Conservation (phyloP, 2,329 filamentous ascomycete genomes). For the Allantophomopsis lycopodina region DNA sequence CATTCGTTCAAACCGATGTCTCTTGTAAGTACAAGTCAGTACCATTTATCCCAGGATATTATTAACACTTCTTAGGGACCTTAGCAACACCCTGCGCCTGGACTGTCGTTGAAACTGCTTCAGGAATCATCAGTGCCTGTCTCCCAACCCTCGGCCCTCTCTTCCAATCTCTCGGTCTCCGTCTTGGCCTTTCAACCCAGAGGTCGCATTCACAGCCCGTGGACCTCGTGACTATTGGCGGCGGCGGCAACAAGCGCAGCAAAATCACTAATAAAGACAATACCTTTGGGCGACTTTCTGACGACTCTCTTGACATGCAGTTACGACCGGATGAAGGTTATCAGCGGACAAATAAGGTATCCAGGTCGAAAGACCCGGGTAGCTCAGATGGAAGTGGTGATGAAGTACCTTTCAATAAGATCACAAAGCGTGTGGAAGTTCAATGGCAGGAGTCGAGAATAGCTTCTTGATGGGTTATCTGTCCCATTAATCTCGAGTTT, state of each 20-base stretch:
- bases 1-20: constrained; percentile 6
- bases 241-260: not conserved
- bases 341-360: not conserved
- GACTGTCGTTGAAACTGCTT: constrained; percentile 20
- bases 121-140: constrained; percentile 23
- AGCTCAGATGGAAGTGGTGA: not conserved
- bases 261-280: not conserved
- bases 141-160: constrained; percentile 20
- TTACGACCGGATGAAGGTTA: not conserved
- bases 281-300: not conserved
- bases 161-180: constrained; percentile 18
- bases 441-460: not conserved
- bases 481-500: too few relatives aligned
- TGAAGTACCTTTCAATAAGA: not conserved
- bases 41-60: constrained; percentile 9
- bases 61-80: constrained; percentile 13
- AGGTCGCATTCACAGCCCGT: not conserved
- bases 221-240: not conserved
- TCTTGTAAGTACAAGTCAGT: constrained; percentile 10
- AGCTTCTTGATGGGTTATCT: too few relatives aligned
- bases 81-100: constrained; percentile 18
- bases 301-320: not conserved
- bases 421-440: not conserved
- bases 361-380: not conserved
- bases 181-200: constrained; percentile 1